Percentiles rank a stretch among this genome's conserved stretches.
Evolutionary conservation across 805 yeast species (phyloP).

Genomic region (Debaryomyces maramus): DNA sequence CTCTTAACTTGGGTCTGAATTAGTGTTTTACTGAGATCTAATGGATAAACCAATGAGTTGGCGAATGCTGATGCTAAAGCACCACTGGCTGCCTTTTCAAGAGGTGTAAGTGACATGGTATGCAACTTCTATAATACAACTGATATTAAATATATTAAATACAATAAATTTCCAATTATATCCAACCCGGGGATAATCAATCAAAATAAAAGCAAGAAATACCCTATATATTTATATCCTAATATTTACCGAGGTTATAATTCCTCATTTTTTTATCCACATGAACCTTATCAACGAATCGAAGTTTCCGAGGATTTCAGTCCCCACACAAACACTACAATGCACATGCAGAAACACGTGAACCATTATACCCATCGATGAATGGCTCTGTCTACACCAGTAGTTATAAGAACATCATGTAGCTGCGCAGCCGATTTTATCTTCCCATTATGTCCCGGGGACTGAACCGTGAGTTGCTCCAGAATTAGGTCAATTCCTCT

Average conservation of each 20-base stretch:
- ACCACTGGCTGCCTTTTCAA: constrained; percentile 81
- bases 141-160: background rate
- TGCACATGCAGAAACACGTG: background rate
- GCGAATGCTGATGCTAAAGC: constrained; percentile 82
- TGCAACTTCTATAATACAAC: constrained; percentile 1
- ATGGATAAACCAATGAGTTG: constrained; percentile 75
- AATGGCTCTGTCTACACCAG: constrained; percentile 44
- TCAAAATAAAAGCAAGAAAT: too few relatives aligned
- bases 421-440: constrained; percentile 43
- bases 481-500: constrained; percentile 58
- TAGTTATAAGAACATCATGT: constrained; percentile 43
- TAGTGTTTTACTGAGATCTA: constrained; percentile 74
- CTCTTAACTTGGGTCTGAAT: constrained; percentile 66
- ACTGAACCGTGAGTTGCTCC: constrained; percentile 30
- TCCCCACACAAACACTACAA: constrained; percentile 3
- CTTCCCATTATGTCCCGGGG: constrained; percentile 45
- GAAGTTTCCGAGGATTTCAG: background rate
- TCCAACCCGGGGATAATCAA: too few relatives aligned
- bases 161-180: too few relatives aligned
- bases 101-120: constrained; percentile 55
- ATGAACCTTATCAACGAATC: background rate
- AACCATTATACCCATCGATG: constrained; percentile 13
- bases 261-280: too few relatives aligned
- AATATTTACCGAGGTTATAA: too few relatives aligned
- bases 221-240: too few relatives aligned